Conservation (phyloP, 176 grass and related monocot genomes). For the Typha latifolia region DNA sequence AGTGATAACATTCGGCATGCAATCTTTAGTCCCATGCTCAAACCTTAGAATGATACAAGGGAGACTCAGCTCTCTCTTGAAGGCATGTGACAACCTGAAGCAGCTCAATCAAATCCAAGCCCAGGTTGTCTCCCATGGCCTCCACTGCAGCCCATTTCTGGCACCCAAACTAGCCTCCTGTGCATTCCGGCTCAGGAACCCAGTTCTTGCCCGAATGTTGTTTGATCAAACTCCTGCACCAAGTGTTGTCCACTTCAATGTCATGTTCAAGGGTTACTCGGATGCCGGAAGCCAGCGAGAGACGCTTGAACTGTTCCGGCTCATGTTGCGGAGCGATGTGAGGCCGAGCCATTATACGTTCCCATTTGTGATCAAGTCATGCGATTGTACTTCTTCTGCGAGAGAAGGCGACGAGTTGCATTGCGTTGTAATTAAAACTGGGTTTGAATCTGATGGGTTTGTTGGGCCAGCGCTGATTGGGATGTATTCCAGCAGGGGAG, state of each 20-base stretch:
- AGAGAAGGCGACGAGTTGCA: constrained; percentile 5
- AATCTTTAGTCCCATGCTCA: constrained; percentile 14
- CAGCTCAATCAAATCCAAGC: constrained; percentile 9
- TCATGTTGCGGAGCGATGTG: neutral
- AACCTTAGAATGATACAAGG: neutral
- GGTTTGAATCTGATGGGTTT: constrained; percentile 2
- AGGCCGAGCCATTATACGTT: constrained; percentile 5
- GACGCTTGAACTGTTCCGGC: constrained; percentile 5
- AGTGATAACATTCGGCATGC: constrained; percentile 45
- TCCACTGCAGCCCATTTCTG: constrained; percentile 2
- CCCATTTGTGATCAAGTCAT: constrained; percentile 20
- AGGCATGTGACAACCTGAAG: neutral
- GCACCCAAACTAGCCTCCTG: neutral
- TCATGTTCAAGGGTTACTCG: constrained; percentile 13
- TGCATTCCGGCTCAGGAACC: neutral
- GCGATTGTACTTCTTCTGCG: neutral
- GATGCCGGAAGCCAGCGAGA: neutral
- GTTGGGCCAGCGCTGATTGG: neutral
- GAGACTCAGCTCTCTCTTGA: neutral
- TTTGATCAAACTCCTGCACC: constrained; percentile 8
- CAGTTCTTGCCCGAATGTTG: neutral
- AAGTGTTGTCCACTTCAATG: neutral
- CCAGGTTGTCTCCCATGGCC: neutral
- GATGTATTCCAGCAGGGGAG: constrained; percentile 1
- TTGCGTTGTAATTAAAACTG: constrained; percentile 4